phyloP scores from a whole-genome alignment of 768 basidiomycete species.

The Lyophyllum semitale region DNA sequence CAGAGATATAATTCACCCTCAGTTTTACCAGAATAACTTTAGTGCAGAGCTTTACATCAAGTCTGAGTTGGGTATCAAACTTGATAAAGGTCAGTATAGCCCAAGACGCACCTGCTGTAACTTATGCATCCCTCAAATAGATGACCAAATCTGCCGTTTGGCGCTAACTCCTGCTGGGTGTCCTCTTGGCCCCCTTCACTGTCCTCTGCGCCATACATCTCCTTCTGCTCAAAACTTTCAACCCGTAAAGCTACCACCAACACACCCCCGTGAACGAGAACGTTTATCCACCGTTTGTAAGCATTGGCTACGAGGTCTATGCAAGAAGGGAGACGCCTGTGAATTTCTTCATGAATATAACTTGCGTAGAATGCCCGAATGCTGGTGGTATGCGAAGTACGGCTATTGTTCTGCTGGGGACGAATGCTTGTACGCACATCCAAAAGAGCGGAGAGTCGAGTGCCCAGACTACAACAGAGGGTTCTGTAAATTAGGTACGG shows the following conservation, averaged over 20 bases:
- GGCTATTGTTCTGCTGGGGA: slow-evolving; percentile 97
- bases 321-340: slow-evolving; percentile 97
- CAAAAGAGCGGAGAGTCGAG: slow-evolving; percentile 86
- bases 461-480: slow-evolving; percentile 96
- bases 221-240: slow-evolving; percentile 91
- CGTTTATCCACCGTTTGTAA: slow-evolving; percentile 94
- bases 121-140: slow-evolving; percentile 38
- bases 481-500: slow-evolving; percentile 93
- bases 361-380: slow-evolving; percentile 95
- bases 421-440: slow-evolving; percentile 96
- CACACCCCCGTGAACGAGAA: slow-evolving; percentile 82
- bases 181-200: slow-evolving; percentile 89
- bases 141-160: slow-evolving; percentile 92
- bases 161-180: slow-evolving; percentile 81
- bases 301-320: slow-evolving; percentile 96
- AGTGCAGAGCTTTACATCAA: slow-evolving; percentile 81
- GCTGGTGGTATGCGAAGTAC: slow-evolving; percentile 98
- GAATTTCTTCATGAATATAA: slow-evolving; percentile 99
- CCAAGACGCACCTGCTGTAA: background rate
- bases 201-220: slow-evolving; percentile 88
- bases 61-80: slow-evolving; percentile 78
- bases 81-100: slow-evolving; percentile 79
- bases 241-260: slow-evolving; percentile 79
- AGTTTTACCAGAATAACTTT: slow-evolving; percentile 94
- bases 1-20: slow-evolving; percentile 78